Percentiles rank a stretch among this genome's conserved stretches.
Evolutionary conservation across 2,329 filamentous ascomycete genomes (phyloP).

Genomic region (Aspergillus fischeri): DNA sequence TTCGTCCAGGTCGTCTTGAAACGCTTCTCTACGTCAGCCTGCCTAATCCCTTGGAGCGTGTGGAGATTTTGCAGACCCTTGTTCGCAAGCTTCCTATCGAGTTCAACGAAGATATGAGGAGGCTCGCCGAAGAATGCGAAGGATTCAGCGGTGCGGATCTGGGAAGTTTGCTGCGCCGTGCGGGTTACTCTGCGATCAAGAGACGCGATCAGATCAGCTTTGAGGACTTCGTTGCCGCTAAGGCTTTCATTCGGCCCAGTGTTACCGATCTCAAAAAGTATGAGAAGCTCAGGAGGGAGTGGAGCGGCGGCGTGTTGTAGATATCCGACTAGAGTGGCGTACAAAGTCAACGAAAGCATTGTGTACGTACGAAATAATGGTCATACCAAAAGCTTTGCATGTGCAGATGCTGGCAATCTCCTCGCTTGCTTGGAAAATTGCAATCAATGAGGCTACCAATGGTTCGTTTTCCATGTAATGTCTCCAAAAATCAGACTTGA

Average conservation of each 20-base stretch:
- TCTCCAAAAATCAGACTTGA: not conserved
- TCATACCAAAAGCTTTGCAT: not conserved
- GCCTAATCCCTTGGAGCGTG: conserved; percentile 71
- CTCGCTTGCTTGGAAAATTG: not conserved
- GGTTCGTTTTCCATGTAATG: not conserved
- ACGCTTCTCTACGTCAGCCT: conserved; percentile 86
- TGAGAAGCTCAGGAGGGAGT: conserved; percentile 50
- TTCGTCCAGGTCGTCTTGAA: conserved; percentile 84
- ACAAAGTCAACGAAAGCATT: not conserved
- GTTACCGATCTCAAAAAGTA: conserved; percentile 58
- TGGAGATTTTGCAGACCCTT: conserved; percentile 75
- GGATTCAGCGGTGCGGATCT: conserved; percentile 73
- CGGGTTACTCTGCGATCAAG: conserved; percentile 54
- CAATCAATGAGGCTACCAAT: not conserved
- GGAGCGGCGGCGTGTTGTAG: conserved; percentile 38
- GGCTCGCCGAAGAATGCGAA: conserved; percentile 67
- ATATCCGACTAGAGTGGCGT: not conserved
- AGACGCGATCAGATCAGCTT: conserved; percentile 45
- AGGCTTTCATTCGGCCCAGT: conserved; percentile 42
- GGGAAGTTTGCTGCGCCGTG: conserved; percentile 55
- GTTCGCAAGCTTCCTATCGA: conserved; percentile 49
- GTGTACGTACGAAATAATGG: not conserved
- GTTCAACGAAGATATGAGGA: conserved; percentile 53
- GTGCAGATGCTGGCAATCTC: no score
- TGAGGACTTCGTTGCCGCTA: conserved; percentile 40